phyloP scores from a whole-genome alignment of 768 basidiomycete species.

The Calocybe cyanea region DNA sequence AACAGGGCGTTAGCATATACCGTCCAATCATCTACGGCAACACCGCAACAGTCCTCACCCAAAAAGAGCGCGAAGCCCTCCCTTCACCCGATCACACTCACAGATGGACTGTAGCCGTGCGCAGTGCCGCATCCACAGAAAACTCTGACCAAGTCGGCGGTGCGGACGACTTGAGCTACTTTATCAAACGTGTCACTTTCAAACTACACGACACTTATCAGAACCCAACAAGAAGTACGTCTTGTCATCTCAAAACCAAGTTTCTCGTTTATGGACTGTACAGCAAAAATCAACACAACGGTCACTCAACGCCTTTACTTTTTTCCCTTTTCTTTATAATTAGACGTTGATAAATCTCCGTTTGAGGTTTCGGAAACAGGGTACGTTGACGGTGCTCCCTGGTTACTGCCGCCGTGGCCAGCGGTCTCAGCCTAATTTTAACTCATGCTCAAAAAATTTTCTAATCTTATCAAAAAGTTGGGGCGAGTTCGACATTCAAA shows the following conservation, averaged over 20 bases:
- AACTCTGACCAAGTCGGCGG: constrained; percentile 82
- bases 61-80: constrained; percentile 61
- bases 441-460: background rate
- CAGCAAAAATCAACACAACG: too few relatives aligned
- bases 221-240: constrained; percentile 85
- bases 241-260: too few relatives aligned
- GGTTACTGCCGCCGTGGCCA: background rate
- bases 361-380: constrained; percentile 97
- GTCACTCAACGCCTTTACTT: background rate
- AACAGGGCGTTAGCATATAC: constrained; percentile 80
- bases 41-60: constrained; percentile 73
- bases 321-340: background rate
- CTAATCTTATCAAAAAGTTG: constrained; percentile 46
- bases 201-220: constrained; percentile 96
- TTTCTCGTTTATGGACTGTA: too few relatives aligned
- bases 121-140: constrained; percentile 76
- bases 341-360: constrained; percentile 89
- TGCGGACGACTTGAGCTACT: constrained; percentile 85
- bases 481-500: constrained; percentile 98
- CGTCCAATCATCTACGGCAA: constrained; percentile 97
- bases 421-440: background rate
- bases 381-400: too few relatives aligned
- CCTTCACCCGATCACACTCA: constrained; percentile 80
- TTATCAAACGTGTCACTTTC: constrained; percentile 95
- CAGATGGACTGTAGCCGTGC: constrained; percentile 93